phyloP scores from a whole-genome alignment of 176 grass and related monocot genomes.

The Eragrostis curvula region DNA sequence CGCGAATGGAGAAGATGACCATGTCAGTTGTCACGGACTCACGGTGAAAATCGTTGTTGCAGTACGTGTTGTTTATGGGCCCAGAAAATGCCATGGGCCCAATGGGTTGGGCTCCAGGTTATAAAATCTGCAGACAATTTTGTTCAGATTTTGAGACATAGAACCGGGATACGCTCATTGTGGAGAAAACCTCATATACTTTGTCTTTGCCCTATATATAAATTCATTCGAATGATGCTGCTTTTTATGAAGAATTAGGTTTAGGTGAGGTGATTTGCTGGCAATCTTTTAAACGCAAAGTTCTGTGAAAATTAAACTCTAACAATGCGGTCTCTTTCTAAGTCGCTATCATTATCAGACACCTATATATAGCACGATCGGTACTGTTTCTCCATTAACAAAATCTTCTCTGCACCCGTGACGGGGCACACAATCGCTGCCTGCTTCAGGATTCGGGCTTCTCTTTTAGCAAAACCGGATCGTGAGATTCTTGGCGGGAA shows the following conservation, averaged over 20 bases:
- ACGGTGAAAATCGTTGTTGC: not conserved
- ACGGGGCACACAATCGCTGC: constrained; percentile 8
- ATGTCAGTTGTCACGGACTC: not conserved
- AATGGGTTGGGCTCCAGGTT: not conserved
- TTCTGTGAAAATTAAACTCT: not conserved
- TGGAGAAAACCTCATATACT: no score
- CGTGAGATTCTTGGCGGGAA: constrained; percentile 1
- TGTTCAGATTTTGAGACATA: not conserved
- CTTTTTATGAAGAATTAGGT: no score
- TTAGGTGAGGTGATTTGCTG: not conserved
- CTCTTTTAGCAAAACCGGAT: not conserved
- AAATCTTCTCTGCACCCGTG: constrained; percentile 27
- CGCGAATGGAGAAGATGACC: constrained; percentile 1
- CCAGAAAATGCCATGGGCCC: not conserved
- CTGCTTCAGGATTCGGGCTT: constrained; percentile 6
- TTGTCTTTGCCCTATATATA: no score
- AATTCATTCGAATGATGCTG: no score
- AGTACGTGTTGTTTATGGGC: not conserved
- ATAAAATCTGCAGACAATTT: not conserved
- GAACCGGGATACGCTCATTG: not conserved
- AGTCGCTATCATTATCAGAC: not conserved
- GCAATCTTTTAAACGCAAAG: not conserved
- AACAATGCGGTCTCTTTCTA: not conserved
- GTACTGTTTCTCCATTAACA: not conserved
- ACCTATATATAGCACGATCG: constrained; percentile 7